A percentile compares a stretch with the other conserved stretches of the same genome.
Conservation (phyloP, 2,329 filamentous ascomycete genomes). For the Cladosporium sp. region DNA sequence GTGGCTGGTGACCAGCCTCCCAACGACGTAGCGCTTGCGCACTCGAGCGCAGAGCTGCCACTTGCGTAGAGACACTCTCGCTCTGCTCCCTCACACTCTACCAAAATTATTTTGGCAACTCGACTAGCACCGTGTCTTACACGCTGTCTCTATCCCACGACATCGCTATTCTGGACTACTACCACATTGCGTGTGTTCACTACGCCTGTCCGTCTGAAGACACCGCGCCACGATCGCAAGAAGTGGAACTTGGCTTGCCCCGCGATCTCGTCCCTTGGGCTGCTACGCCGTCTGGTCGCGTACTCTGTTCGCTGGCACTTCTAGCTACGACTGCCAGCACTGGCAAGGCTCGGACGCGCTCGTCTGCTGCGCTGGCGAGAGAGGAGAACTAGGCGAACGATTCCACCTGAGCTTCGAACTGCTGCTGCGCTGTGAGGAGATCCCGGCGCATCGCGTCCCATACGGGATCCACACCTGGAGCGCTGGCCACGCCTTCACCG, state of each 20-base stretch:
- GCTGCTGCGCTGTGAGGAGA: background rate
- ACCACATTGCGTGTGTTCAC: background rate
- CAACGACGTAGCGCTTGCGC: background rate
- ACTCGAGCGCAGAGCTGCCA: background rate
- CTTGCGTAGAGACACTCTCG: background rate
- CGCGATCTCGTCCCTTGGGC: slow-evolving; percentile 8
- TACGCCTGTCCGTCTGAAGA: background rate
- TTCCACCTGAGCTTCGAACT: background rate
- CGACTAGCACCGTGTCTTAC: background rate
- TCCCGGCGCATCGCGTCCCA: slow-evolving; percentile 1
- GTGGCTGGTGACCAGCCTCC: background rate
- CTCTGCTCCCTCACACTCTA: background rate
- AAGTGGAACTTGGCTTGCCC: background rate
- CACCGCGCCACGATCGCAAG: background rate
- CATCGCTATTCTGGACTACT: background rate
- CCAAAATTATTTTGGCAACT: background rate
- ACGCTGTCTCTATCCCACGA: background rate
- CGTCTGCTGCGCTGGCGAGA: background rate
- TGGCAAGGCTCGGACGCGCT: background rate
- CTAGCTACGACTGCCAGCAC: background rate
- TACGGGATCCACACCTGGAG: background rate
- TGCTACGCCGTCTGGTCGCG: background rate
- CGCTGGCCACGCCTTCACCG: slow-evolving; percentile 8
- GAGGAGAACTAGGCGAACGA: background rate
- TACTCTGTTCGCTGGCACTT: background rate